phyloP scores from a whole-genome alignment of 495 filamentous ascomycete genomes.

The Podospora sp. region DNA sequence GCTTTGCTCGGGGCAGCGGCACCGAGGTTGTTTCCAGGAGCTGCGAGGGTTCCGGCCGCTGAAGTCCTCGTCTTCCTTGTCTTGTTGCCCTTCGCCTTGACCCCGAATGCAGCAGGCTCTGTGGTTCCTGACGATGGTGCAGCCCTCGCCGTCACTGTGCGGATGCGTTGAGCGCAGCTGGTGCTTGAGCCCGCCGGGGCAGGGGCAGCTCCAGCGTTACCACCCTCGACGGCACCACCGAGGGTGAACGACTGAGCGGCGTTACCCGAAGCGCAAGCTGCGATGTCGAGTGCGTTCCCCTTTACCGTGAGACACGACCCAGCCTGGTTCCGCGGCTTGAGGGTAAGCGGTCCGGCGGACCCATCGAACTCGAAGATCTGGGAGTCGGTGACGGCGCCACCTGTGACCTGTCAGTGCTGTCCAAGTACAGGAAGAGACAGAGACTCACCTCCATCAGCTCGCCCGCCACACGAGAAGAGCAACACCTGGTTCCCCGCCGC shows the following conservation, averaged over 20 bases:
- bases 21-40: background rate
- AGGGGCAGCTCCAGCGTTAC: slow-evolving; percentile 13
- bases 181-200: background rate
- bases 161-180: slow-evolving; percentile 4
- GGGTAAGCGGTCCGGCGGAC: slow-evolving; percentile 41
- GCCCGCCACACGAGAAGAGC: slow-evolving; percentile 59
- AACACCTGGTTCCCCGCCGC: slow-evolving; percentile 49
- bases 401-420: slow-evolving; percentile 26
- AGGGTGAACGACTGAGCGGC: slow-evolving; percentile 53
- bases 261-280: slow-evolving; percentile 44
- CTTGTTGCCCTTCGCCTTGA: slow-evolving; percentile 14
- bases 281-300: slow-evolving; percentile 48
- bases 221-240: slow-evolving; percentile 26
- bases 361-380: slow-evolving; percentile 53
- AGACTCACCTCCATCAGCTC: slow-evolving; percentile 52
- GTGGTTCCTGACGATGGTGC: background rate
- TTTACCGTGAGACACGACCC: slow-evolving; percentile 52
- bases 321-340: slow-evolving; percentile 46
- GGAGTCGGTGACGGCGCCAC: slow-evolving; percentile 52
- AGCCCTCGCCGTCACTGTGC: slow-evolving; percentile 6
- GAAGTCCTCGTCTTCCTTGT: background rate
- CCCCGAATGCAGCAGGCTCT: background rate
- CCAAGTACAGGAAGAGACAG: background rate
- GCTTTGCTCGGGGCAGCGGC: background rate
- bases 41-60: background rate